Evolutionary conservation across 148 eudicot species (phyloP).

Genomic region (Dianthus caryophyllus): DNA sequence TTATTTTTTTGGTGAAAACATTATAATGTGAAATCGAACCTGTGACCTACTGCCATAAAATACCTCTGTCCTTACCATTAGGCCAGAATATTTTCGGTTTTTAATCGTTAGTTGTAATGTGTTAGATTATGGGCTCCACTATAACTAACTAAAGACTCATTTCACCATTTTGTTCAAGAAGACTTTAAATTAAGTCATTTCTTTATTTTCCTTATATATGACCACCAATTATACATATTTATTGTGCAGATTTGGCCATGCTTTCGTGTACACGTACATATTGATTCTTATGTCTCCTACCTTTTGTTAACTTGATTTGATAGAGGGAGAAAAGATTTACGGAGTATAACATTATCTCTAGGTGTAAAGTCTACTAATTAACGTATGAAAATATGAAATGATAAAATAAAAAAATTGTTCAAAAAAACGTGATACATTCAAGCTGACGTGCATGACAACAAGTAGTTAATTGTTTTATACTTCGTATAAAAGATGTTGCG

Average conservation of each 20-base stretch:
- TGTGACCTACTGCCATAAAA: too few relatives aligned
- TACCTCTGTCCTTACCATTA: too few relatives aligned
- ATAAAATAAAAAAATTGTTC: not conserved
- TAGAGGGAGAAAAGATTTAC: not conserved
- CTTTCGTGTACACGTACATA: not conserved
- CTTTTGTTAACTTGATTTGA: not conserved
- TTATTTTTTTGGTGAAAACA: too few relatives aligned
- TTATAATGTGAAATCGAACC: too few relatives aligned
- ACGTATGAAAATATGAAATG: not conserved
- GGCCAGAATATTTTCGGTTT: too few relatives aligned
- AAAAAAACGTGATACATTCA: not conserved
- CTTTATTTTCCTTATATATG: not conserved
- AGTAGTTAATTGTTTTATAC: not conserved
- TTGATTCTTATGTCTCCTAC: not conserved
- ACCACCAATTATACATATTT: slow-evolving; percentile 4
- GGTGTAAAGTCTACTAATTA: slow-evolving; percentile 1
- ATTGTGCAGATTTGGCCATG: slow-evolving; percentile 6
- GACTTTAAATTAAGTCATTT: not conserved
- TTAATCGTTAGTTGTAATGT: too few relatives aligned
- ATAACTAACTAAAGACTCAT: slow-evolving; percentile 2
- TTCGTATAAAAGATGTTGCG: too few relatives aligned
- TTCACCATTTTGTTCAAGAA: not conserved
- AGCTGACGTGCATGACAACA: not conserved
- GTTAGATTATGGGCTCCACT: not conserved
- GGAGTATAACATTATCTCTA: not conserved